Evolutionary conservation across 768 basidiomycete genomes (phyloP).

Genomic region (Mrakia frigida): DNA sequence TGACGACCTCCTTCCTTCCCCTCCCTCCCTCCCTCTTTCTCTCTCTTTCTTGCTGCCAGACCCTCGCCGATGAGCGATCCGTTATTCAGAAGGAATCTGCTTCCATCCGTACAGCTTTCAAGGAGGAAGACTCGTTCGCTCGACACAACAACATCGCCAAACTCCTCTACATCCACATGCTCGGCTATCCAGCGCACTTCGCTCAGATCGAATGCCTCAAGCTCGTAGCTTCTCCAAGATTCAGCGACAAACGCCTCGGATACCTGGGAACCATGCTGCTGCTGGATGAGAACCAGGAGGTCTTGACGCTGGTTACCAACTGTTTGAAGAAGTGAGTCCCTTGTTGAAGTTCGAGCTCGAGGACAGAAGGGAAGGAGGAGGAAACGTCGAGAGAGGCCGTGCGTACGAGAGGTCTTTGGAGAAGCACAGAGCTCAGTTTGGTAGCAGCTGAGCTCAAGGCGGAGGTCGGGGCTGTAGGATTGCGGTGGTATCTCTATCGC

Average conservation of each 20-base stretch:
- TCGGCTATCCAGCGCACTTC: conserved; percentile 96
- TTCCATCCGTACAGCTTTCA: conserved; percentile 91
- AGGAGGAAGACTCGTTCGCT: conserved; percentile 91
- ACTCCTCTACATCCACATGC: conserved; percentile 97
- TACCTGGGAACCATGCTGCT: conserved; percentile 97
- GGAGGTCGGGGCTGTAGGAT: no score
- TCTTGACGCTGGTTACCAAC: conserved; percentile 93
- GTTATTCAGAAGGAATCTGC: conserved; percentile 97
- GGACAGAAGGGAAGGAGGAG: background rate
- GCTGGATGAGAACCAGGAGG: conserved; percentile 95
- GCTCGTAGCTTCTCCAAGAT: conserved; percentile 81
- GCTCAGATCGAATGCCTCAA: conserved; percentile 80
- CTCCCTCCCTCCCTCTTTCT: conserved; percentile 30
- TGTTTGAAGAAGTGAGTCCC: conserved; percentile 86
- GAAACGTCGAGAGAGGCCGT: background rate
- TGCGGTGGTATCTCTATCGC: no score
- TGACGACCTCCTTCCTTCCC: background rate
- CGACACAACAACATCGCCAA: conserved; percentile 98
- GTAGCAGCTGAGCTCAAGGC: no score
- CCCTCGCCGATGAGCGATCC: conserved; percentile 93
- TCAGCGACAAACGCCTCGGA: conserved; percentile 91
- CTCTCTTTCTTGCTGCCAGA: no score
- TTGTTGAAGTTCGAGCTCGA: no score
- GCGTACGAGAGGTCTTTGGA: no score
- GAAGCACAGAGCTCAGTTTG: no score